Evolutionary conservation across 192 early-diverging fungal genomes (phyloP).

Genomic region (Linderina pennispora): DNA sequence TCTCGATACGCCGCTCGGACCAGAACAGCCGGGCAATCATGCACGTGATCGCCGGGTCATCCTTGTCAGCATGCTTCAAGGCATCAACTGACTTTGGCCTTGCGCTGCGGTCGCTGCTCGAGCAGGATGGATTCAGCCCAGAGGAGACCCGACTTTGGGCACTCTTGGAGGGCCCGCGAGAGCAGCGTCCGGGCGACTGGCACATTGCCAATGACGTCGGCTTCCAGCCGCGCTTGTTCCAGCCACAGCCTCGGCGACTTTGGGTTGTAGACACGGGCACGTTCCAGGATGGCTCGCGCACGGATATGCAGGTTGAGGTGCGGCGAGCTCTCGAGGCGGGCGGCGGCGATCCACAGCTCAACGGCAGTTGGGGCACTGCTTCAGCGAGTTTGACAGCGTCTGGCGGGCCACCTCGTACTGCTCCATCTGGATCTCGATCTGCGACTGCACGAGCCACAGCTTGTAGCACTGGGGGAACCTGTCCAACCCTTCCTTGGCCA

Average conservation of each 20-base stretch:
- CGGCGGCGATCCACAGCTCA: conserved; percentile 75
- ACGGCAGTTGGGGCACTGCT: conserved; percentile 69
- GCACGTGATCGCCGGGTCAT: conserved; percentile 66
- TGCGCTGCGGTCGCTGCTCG: conserved; percentile 81
- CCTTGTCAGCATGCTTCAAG: conserved; percentile 79
- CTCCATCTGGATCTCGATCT: conserved; percentile 70
- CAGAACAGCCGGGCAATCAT: conserved; percentile 91
- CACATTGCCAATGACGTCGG: conserved; percentile 50
- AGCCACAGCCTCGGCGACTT: conserved; percentile 80
- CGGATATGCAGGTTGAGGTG: conserved; percentile 56
- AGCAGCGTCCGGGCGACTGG: conserved; percentile 63
- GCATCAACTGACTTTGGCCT: conserved; percentile 85
- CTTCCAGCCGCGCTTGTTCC: conserved; percentile 74
- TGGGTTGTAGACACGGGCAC: conserved; percentile 77
- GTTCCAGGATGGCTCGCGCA: conserved; percentile 79
- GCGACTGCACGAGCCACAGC: conserved; percentile 93
- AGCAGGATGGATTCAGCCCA: conserved; percentile 87
- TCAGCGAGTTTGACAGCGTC: conserved; percentile 65
- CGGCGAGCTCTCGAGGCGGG: conserved; percentile 65
- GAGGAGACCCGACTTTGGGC: conserved; percentile 73
- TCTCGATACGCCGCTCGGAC: conserved; percentile 88
- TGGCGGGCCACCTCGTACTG: conserved; percentile 60
- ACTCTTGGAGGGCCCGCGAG: conserved; percentile 91
- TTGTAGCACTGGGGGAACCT: conserved; percentile 77
- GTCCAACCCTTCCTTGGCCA: conserved; percentile 59